Evolutionary conservation across 306 rosid genomes (phyloP), one percentile per base, ranked within the genome.

Genomic region (Fragaria nilgerrensis): DNA sequence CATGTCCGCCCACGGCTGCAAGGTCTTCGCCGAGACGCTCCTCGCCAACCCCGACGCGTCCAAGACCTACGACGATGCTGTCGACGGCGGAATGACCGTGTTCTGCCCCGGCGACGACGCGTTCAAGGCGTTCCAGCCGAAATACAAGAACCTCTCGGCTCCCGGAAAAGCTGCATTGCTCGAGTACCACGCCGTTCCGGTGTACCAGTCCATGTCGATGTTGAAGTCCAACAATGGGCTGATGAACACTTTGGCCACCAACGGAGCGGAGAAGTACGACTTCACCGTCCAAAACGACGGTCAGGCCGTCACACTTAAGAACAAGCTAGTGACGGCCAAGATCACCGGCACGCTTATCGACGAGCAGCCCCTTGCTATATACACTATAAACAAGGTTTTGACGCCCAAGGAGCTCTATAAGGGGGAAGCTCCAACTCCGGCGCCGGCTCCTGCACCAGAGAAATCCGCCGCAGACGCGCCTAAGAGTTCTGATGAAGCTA

Each of bases 281-380:
- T 83, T 94, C 83, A 86, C 90, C 0, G 93, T 94, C 13, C 98
- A 94, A 66, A 94, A 94, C 16, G 97, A 92, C 74, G 98, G 98
- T 1, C 90, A 86, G 7, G 70, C 72, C 15, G 93, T 94, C 5
- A 90, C 96, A 0, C 39, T 92, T 15, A 85, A 50, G 85, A 94
- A 96, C 0, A 89, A 68, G 81, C 17, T 71, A 8, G 83, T 76
- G 11, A 90, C 96, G 7, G 96, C 93, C 3, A 92, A 61, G 81
- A 85, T 94, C 79, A 88, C 85, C 37, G 92, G 87, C 20, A 89
- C 96, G 2, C 73, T 87, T 20, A 7, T 92, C 16, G 98, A 94
- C 11, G 89, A 94, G 58, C 82, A 83, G 72, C 96, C 97, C 9
- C 79, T 88, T 66, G 94, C 89, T 34, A 82, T 92, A 48, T 86